Conservation (phyloP, 73 alveolate genomes). For the Breviolum minutum region DNA sequence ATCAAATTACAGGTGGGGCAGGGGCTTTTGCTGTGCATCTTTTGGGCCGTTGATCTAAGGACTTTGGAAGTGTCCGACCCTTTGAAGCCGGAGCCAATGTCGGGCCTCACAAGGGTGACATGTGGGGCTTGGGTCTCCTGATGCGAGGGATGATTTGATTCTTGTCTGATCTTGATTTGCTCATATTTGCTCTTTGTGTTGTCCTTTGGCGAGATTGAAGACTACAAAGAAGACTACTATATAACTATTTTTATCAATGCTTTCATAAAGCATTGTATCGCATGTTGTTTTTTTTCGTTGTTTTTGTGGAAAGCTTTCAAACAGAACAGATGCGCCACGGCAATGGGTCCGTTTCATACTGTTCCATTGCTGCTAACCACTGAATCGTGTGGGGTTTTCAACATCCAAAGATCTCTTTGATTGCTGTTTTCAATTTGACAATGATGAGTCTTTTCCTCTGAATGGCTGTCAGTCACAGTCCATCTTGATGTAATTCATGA, state of each 20-base stretch:
- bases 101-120: slow-evolving; percentile 64
- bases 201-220: too few relatives aligned
- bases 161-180: not conserved
- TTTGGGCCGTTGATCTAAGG: not conserved
- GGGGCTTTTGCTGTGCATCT: not conserved
- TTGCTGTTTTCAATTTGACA: too few relatives aligned
- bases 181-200: not conserved
- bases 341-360: too few relatives aligned
- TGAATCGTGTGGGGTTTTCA: too few relatives aligned
- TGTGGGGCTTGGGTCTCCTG: slow-evolving; percentile 61
- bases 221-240: too few relatives aligned
- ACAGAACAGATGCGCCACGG: too few relatives aligned
- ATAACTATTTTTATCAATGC: not conserved
- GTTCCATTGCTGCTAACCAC: too few relatives aligned
- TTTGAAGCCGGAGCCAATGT: not conserved
- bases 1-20: too few relatives aligned
- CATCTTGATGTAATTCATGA: too few relatives aligned
- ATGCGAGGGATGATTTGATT: slow-evolving; percentile 37
- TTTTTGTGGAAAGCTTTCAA: not conserved
- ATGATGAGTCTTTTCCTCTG: too few relatives aligned
- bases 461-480: too few relatives aligned
- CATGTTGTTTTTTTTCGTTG: not conserved
- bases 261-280: not conserved
- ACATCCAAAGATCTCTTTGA: too few relatives aligned
- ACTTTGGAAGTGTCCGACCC: slow-evolving; percentile 20